A percentile compares a stretch with the other conserved stretches of the same genome.
Evolutionary conservation across 108 stramenopile genomes (phyloP).

Genomic region (Nitzschia sp.): DNA sequence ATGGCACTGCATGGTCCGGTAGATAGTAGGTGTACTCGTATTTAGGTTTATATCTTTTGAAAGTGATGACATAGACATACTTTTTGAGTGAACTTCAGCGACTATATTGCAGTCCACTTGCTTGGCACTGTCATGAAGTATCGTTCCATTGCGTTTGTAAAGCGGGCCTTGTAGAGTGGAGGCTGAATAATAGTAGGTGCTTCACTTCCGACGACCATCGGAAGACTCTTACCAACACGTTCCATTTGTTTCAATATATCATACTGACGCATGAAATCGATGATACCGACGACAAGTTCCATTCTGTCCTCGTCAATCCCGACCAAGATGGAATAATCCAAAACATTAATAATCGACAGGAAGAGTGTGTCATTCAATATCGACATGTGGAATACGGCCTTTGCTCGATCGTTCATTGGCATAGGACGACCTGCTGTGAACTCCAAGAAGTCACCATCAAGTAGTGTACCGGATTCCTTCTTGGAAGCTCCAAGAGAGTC

Average conservation of each 20-base stretch:
- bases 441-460: constrained; percentile 96
- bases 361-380: constrained; percentile 95
- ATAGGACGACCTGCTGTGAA: constrained; percentile 89
- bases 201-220: constrained; percentile 95
- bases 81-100: not conserved
- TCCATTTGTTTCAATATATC: constrained; percentile 98
- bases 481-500: constrained; percentile 8
- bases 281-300: constrained; percentile 96
- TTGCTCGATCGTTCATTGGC: constrained; percentile 90
- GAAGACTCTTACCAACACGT: constrained; percentile 90
- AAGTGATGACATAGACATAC: not conserved
- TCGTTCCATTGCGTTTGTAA: constrained; percentile 93
- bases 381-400: constrained; percentile 91
- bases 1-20: no score
- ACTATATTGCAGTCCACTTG: constrained; percentile 89
- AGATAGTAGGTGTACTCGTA: not conserved
- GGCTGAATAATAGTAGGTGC: constrained; percentile 98
- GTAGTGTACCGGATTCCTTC: constrained; percentile 52
- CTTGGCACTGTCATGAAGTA: constrained; percentile 97
- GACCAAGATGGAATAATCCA: constrained; percentile 97
- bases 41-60: not conserved
- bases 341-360: constrained; percentile 92
- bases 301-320: constrained; percentile 91
- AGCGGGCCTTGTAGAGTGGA: constrained; percentile 91
- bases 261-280: constrained; percentile 97